Conservation (phyloP, 208 protist species). For the Trypanosoma lewisi region DNA sequence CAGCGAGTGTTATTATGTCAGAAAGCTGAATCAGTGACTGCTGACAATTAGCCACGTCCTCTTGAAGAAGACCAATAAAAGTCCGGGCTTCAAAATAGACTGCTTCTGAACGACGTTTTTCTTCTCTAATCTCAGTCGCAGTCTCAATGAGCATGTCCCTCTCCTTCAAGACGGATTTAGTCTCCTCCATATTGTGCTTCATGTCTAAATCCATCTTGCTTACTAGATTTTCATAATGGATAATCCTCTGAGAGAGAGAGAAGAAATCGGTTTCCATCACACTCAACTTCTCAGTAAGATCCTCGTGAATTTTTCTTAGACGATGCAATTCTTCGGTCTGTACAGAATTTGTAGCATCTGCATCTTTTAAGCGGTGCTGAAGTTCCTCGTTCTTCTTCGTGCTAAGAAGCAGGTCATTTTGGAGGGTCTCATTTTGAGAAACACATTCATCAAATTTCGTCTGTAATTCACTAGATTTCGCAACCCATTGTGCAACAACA, state of each 20-base stretch:
- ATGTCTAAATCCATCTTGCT: conserved; percentile 51
- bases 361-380: conserved; percentile 13
- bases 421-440: conserved; percentile 9
- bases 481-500: conserved; percentile 73
- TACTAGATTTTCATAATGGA: conserved; percentile 45
- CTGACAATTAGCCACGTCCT: neutral
- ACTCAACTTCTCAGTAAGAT: conserved; percentile 13
- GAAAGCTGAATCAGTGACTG: neutral
- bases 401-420: conserved; percentile 2
- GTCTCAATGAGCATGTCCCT: conserved; percentile 10
- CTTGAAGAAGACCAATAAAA: conserved; percentile 9
- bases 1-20: conserved; percentile 7
- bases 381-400: conserved; percentile 23
- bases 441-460: conserved; percentile 29
- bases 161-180: conserved; percentile 4
- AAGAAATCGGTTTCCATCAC: conserved; percentile 14
- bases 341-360: conserved; percentile 25
- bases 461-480: conserved; percentile 45
- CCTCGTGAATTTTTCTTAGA: conserved; percentile 15
- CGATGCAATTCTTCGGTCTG: conserved; percentile 19
- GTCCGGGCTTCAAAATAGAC: conserved; percentile 25
- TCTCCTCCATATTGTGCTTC: conserved; percentile 20
- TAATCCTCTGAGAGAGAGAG: conserved; percentile 26
- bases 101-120: conserved; percentile 27
- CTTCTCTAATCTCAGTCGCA: conserved; percentile 17